These are phyloP conservation scores for Sporothrix inflata DNA, from an alignment of 2,329 filamentous ascomycete genomes.

Conservation along the genomic window DNA sequence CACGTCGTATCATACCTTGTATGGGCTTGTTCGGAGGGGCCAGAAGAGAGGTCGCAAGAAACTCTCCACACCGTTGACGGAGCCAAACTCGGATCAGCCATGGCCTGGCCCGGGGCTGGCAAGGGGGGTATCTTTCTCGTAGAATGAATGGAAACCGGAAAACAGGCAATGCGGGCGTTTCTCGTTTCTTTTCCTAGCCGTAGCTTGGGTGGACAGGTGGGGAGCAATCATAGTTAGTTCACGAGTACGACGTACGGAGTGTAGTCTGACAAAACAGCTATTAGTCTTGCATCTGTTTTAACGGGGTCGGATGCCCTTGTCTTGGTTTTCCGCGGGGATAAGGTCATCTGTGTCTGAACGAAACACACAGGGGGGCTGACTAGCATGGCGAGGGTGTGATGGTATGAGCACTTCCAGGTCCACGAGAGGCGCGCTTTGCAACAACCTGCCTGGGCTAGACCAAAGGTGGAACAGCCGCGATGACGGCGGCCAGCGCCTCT, in stretches of 20 bases:
- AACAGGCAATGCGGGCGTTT: not conserved
- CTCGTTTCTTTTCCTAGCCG: not conserved
- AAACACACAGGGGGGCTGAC: not conserved
- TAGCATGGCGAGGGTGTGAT: not conserved
- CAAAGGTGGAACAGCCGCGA: not conserved
- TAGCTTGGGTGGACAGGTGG: not conserved
- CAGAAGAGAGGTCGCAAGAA: not conserved
- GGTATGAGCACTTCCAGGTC: not conserved
- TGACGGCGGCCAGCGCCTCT: slow-evolving; percentile 5
- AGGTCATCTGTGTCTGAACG: slow-evolving; percentile 4
- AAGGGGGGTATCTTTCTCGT: not conserved
- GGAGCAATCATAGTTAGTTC: not conserved
- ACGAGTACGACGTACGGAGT: too few species aligned
- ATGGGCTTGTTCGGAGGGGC: not conserved
- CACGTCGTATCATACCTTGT: not conserved
- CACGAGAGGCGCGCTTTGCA: not conserved
- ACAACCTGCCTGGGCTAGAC: not conserved
- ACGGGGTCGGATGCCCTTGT: not conserved
- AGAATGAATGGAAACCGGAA: not conserved
- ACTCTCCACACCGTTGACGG: slow-evolving; percentile 1
- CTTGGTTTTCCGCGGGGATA: not conserved
- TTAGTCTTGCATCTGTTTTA: slow-evolving; percentile 4
- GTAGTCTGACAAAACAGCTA: not conserved
- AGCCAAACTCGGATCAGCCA: slow-evolving; percentile 14
- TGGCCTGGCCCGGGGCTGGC: not conserved